Evolutionary conservation across 148 eudicot genomes (phyloP), one percentile per base, ranked within the genome.

Genomic region (Pharnaceum exiguum): DNA sequence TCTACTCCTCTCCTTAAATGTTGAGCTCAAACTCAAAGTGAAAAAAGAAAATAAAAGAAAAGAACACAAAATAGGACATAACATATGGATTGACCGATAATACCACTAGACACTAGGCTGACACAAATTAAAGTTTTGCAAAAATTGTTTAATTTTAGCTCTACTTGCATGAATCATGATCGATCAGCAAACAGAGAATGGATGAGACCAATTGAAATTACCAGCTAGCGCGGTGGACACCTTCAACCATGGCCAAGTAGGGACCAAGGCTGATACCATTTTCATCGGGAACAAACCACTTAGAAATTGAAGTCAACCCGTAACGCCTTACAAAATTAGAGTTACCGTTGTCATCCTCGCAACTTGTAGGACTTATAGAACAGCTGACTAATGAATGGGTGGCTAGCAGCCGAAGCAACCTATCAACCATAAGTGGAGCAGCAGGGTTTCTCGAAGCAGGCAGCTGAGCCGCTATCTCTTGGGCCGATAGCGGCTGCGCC

Each of bases 181-280:
- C n/a, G n/a, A n/a, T n/a, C n/a, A n/a, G n/a, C n/a, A n/a, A n/a
- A n/a, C n/a, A n/a, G n/a, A n/a, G n/a, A n/a, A n/a, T n/a, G n/a
- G n/a, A n/a, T n/a, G n/a, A n/a, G n/a, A n/a, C n/a, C n/a, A n/a
- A n/a, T n/a, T n/a, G n/a, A n/a, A n/a, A n/a, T n/a, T n/a, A 58
- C 71, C 71, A 66, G 51, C 57, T 58, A 1, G 25, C 7, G 32
- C 57, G 50, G n/a, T 57, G 58, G 57, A 66, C 64, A 15, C 51
- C 63, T n/a, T 27, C 15, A 58, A 57, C 18, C 49, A 67, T 37
- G 24, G 21, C 30, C 57, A 67, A 39, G 31, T 10, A 49, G 40
- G 71, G 58, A 0, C 35, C 64, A 40, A 67, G 50, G 2, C 63
- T 57, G 57, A 66, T 57, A 31, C 70, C 70, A 57, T 57, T 57